Evolutionary conservation across 371 early-diverging fungal species (phyloP).

Genomic region (Syncephalastrum contaminatum): DNA sequence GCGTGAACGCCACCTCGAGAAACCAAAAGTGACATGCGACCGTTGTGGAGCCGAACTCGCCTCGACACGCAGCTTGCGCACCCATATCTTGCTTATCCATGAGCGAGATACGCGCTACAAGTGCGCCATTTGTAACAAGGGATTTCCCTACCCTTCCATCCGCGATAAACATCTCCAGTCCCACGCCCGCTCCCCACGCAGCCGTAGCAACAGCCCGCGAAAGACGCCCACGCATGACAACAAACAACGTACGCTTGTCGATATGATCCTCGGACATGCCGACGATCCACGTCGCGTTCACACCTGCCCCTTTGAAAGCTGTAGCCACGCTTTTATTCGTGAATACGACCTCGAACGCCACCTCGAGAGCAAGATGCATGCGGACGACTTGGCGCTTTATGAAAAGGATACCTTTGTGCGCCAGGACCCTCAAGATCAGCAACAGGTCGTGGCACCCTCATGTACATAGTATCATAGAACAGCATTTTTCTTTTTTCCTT

Average conservation of each 20-base stretch:
- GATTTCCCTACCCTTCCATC: slow-evolving; percentile 48
- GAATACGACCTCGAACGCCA: slow-evolving; percentile 23
- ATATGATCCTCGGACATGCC: slow-evolving; percentile 13
- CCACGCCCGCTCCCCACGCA: slow-evolving; percentile 2
- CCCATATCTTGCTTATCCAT: slow-evolving; percentile 46
- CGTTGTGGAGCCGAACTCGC: slow-evolving; percentile 5
- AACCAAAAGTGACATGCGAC: no score
- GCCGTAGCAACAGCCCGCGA: neutral
- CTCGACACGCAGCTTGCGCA: slow-evolving; percentile 28
- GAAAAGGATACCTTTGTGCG: no score
- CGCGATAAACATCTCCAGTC: neutral
- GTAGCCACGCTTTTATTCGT: slow-evolving; percentile 15
- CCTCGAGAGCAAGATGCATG: slow-evolving; percentile 15
- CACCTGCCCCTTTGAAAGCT: slow-evolving; percentile 17
- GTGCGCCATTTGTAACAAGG: slow-evolving; percentile 48
- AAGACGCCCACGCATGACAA: neutral
- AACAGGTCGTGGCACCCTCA: no score
- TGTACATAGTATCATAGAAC: no score
- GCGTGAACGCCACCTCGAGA: slow-evolving; percentile 32
- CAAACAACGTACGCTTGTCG: slow-evolving; percentile 1
- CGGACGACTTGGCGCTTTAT: slow-evolving; percentile 6
- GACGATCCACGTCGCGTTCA: slow-evolving; percentile 8
- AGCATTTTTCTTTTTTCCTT: no score
- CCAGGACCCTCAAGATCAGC: no score
- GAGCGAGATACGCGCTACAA: slow-evolving; percentile 31